Evolutionary conservation across 106 monocot species (phyloP).

Genomic region (Platanthera guangdongensis): DNA sequence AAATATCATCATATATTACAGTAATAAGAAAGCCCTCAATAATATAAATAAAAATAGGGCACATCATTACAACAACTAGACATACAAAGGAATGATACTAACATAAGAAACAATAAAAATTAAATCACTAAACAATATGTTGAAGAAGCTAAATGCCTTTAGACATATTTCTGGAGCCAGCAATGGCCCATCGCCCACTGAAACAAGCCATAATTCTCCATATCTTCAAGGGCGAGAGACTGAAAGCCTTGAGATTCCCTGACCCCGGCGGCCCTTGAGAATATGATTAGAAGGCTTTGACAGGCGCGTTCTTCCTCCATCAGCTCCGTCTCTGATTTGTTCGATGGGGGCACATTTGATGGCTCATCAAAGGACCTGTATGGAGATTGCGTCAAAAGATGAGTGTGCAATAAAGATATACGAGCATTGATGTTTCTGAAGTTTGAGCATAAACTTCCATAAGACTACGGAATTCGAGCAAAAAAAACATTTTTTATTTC

Average conservation of each 20-base stretch:
- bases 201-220: conserved; percentile 1
- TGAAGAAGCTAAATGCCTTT: too few relatives aligned
- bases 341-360: not conserved
- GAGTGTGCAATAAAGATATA: not conserved
- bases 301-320: conserved; percentile 5
- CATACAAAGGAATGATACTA: too few relatives aligned
- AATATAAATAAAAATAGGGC: too few relatives aligned
- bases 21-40: too few relatives aligned
- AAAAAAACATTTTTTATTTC: too few relatives aligned
- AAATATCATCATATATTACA: too few relatives aligned
- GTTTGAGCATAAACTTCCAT: not conserved
- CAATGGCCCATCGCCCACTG: not conserved
- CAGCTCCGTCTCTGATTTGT: not conserved
- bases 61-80: too few relatives aligned
- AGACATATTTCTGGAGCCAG: not conserved
- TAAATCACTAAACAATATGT: too few relatives aligned
- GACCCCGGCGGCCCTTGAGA: not conserved
- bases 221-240: not conserved
- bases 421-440: not conserved
- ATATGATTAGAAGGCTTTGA: conserved; percentile 3
- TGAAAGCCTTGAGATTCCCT: not conserved
- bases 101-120: too few relatives aligned
- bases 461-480: not conserved
- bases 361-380: conserved; percentile 6
- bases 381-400: not conserved